Percentiles rank a stretch among this genome's conserved stretches.
Evolutionary conservation across 306 rosid species (phyloP).

Genomic region (Vigna unguiculata): DNA sequence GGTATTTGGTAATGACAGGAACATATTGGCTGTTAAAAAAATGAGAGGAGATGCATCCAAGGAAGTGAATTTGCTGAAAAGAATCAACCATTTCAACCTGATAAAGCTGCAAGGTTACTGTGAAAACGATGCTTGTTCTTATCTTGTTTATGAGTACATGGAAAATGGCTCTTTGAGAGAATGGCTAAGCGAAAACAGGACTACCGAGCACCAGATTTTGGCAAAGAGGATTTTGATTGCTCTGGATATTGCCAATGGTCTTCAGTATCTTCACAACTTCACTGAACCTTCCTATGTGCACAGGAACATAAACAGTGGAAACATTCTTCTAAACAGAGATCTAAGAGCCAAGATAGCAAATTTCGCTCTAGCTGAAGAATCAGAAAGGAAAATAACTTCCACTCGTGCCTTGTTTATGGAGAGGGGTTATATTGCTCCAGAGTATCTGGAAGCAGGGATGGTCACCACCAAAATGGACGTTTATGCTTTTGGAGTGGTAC

Average conservation of each 20-base stretch:
- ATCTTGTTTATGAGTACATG: conserved; percentile 73
- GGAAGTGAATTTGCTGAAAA: conserved; percentile 68
- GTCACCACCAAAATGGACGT: conserved; percentile 67
- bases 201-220: conserved; percentile 55
- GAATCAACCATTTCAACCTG: conserved; percentile 72
- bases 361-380: conserved; percentile 61
- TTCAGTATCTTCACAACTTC: conserved; percentile 84
- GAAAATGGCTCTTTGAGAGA: conserved; percentile 73
- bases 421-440: conserved; percentile 62
- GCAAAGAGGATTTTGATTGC: conserved; percentile 70
- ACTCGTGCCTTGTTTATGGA: conserved; percentile 32
- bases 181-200: conserved; percentile 55
- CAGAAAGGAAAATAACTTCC: conserved; percentile 30
- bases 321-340: conserved; percentile 58
- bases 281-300: conserved; percentile 74
- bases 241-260: conserved; percentile 80
- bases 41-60: conserved; percentile 51
- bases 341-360: conserved; percentile 74
- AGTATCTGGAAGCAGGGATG: conserved; percentile 50
- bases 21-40: conserved; percentile 57
- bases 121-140: conserved; percentile 44
- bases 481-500: conserved; percentile 67
- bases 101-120: conserved; percentile 73
- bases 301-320: conserved; percentile 59
- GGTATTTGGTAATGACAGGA: conserved; percentile 40